Percentiles rank a stretch among this genome's conserved stretches.
Conservation (phyloP, 768 basidiomycete species). For the Boletellus sp. region DNA sequence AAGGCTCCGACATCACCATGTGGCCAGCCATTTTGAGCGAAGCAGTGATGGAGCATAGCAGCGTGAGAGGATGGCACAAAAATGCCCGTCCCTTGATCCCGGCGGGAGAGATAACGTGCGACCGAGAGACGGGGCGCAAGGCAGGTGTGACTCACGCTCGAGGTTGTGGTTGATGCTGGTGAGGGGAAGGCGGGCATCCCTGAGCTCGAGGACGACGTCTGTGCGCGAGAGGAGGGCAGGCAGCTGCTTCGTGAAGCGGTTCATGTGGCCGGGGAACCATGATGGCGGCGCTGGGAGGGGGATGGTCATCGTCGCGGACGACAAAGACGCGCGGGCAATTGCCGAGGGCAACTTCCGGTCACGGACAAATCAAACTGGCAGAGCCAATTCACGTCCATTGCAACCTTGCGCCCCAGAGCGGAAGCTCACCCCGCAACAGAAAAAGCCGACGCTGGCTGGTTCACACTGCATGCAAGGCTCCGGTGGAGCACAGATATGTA, state of each 20-base stretch:
- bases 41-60: slow-evolving; percentile 5
- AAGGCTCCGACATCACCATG: slow-evolving; percentile 13
- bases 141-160: slow-evolving; percentile 54
- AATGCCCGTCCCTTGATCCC: slow-evolving; percentile 7
- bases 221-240: slow-evolving; percentile 75
- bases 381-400: too few species aligned
- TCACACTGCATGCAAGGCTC: slow-evolving; percentile 3
- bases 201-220: slow-evolving; percentile 89
- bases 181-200: slow-evolving; percentile 89
- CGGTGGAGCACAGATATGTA: slow-evolving; percentile 16
- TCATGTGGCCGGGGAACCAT: slow-evolving; percentile 98
- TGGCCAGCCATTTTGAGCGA: slow-evolving; percentile 11
- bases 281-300: slow-evolving; percentile 71
- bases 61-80: slow-evolving; percentile 26
- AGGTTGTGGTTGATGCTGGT: slow-evolving; percentile 90
- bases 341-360: slow-evolving; percentile 4
- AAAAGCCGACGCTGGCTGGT: neutral
- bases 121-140: neutral
- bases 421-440: too few species aligned
- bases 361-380: too few species aligned
- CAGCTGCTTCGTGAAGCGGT: slow-evolving; percentile 73
- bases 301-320: slow-evolving; percentile 33
- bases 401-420: neutral
- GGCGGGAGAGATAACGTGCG: slow-evolving; percentile 1
- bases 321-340: slow-evolving; percentile 1